Conservation (phyloP, 139 green algal species). For the Penium margaritaceum region DNA sequence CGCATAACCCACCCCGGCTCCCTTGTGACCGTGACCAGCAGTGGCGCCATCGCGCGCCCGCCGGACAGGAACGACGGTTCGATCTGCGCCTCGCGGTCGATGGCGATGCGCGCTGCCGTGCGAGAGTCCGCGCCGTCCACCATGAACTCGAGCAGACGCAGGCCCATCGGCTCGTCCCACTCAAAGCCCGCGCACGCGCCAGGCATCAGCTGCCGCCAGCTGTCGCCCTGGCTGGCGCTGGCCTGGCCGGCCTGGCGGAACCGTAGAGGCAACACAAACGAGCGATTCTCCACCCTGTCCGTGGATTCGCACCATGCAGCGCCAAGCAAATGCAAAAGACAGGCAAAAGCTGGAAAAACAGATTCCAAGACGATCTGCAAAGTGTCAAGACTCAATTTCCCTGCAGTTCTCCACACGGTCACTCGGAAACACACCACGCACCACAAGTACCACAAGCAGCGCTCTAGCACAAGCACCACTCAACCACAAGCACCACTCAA, state of each 20-base stretch:
- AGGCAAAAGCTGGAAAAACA: too few species aligned
- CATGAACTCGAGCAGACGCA: constrained; percentile 39
- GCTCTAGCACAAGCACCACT: too few species aligned
- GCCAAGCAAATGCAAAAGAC: background rate
- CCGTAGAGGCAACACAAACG: constrained; percentile 19
- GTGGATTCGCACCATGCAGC: background rate
- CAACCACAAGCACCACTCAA: too few species aligned
- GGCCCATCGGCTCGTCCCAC: constrained; percentile 23
- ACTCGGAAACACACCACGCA: too few species aligned
- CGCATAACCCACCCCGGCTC: constrained; percentile 13
- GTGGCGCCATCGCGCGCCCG: constrained; percentile 7
- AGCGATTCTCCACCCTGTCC: constrained; percentile 42
- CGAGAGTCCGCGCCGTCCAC: constrained; percentile 28
- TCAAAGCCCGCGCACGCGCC: constrained; percentile 13
- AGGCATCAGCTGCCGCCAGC: constrained; percentile 24
- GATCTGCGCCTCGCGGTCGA: constrained; percentile 20
- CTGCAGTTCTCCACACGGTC: too few species aligned
- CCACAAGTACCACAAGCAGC: too few species aligned
- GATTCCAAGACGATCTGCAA: too few species aligned
- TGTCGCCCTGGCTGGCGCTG: too few species aligned
- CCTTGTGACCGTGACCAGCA: constrained; percentile 7
- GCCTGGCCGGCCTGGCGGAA: constrained; percentile 30
- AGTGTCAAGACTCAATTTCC: too few species aligned
- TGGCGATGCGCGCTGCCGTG: background rate
- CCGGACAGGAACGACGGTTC: background rate